phyloP scores from a whole-genome alignment of 257 asterid species.

The Parsonsia alboflavescens region DNA sequence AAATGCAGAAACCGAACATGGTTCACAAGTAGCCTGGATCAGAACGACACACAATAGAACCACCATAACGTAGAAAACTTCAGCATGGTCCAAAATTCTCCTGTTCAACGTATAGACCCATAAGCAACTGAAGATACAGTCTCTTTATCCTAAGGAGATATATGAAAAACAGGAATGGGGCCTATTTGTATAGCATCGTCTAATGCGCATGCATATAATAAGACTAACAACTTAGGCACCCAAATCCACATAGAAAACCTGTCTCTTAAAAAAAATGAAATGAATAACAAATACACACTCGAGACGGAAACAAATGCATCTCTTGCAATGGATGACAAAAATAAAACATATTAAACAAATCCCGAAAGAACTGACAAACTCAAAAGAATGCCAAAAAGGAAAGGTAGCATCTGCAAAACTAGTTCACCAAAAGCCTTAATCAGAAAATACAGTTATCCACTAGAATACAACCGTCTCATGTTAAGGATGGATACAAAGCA shows the following conservation, averaged over 20 bases:
- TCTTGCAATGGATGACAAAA: neutral
- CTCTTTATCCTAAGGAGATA: neutral
- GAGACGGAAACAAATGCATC: neutral
- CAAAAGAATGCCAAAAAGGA: neutral
- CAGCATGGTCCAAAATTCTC: slow-evolving; percentile 21
- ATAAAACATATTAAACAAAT: neutral
- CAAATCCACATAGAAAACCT: neutral
- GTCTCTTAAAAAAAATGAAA: too few species aligned
- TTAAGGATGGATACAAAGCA: neutral
- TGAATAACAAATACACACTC: too few species aligned
- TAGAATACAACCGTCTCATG: neutral
- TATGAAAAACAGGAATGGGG: neutral
- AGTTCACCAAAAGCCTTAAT: slow-evolving; percentile 1
- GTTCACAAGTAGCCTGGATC: slow-evolving; percentile 23
- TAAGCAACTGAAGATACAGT: neutral
- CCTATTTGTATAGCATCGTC: neutral
- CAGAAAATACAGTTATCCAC: neutral
- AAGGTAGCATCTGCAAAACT: neutral
- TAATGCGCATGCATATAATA: too few species aligned
- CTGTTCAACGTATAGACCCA: slow-evolving; percentile 20
- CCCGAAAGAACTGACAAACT: neutral
- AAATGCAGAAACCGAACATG: slow-evolving; percentile 30
- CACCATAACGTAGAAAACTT: slow-evolving; percentile 17
- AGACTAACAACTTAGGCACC: neutral
- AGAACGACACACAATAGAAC: slow-evolving; percentile 21